phyloP scores from a whole-genome alignment of 441 rosid species.

The Populus hybrid region DNA sequence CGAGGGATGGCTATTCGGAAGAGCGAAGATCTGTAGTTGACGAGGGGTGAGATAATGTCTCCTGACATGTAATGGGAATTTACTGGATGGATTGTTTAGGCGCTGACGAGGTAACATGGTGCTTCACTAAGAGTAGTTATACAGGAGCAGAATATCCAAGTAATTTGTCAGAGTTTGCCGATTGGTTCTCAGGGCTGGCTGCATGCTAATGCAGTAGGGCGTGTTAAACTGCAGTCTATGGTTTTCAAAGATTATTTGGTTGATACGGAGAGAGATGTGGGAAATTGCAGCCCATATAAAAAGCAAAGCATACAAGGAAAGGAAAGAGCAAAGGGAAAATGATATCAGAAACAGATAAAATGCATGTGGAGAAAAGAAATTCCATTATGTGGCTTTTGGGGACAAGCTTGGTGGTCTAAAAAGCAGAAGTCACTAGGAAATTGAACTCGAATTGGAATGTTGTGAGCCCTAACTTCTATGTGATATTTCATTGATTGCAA shows the following conservation, averaged over 20 bases:
- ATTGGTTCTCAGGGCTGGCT: background rate
- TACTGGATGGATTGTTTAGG: background rate
- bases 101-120: background rate
- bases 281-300: background rate
- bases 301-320: background rate
- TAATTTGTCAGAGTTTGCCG: background rate
- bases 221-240: background rate
- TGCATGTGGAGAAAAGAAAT: background rate
- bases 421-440: background rate
- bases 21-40: background rate
- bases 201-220: background rate
- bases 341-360: background rate
- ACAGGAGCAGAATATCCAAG: background rate
- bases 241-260: background rate
- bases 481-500: background rate
- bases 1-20: background rate
- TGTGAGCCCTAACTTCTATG: background rate
- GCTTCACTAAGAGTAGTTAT: too few relatives aligned
- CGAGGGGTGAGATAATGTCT: background rate
- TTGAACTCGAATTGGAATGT: conserved; percentile 1
- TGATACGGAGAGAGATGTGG: background rate
- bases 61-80: background rate
- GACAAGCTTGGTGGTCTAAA: conserved; percentile 12
- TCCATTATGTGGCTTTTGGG: conserved; percentile 19
- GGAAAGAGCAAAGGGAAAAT: background rate